These are phyloP conservation scores for Capsella bursapastoris DNA, from an alignment of 345 rosid species.

Conservation along the genomic window DNA sequence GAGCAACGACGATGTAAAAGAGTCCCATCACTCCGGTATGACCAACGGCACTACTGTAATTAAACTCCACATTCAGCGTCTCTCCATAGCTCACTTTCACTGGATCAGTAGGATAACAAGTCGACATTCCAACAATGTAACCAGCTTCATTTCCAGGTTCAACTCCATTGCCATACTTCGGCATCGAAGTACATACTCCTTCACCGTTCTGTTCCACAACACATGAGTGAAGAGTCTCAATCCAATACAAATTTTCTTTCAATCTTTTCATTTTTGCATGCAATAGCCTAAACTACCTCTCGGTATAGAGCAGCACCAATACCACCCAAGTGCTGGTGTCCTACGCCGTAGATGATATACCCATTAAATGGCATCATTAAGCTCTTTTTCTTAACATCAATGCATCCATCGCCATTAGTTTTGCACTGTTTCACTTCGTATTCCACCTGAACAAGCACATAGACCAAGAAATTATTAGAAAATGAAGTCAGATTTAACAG, in stretches of 20 bases:
- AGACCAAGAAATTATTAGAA: background rate
- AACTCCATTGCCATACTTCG: conserved; percentile 68
- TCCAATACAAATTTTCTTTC: background rate
- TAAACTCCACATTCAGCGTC: conserved; percentile 64
- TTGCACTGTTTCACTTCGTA: conserved; percentile 64
- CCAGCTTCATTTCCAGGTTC: conserved; percentile 91
- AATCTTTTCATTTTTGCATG: conserved; percentile 15
- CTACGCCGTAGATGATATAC: conserved; percentile 77
- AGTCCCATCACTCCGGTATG: conserved; percentile 94
- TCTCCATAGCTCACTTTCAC: conserved; percentile 65
- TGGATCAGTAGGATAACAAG: conserved; percentile 76
- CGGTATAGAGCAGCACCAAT: conserved; percentile 68
- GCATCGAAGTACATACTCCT: conserved; percentile 60
- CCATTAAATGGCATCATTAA: conserved; percentile 71
- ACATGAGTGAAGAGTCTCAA: background rate
- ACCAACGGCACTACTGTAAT: conserved; percentile 54
- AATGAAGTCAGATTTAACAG: conserved; percentile 11
- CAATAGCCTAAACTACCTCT: conserved; percentile 52
- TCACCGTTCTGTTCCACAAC: conserved; percentile 61
- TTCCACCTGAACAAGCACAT: conserved; percentile 56
- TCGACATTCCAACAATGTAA: conserved; percentile 89
- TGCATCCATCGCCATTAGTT: conserved; percentile 40
- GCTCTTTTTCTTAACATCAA: conserved; percentile 56
- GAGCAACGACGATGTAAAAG: conserved; percentile 70
- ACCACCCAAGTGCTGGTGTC: conserved; percentile 84